Base-by-base conservation (phyloP, 805 yeast genomes). In the Candida coleopterorum region DNA sequence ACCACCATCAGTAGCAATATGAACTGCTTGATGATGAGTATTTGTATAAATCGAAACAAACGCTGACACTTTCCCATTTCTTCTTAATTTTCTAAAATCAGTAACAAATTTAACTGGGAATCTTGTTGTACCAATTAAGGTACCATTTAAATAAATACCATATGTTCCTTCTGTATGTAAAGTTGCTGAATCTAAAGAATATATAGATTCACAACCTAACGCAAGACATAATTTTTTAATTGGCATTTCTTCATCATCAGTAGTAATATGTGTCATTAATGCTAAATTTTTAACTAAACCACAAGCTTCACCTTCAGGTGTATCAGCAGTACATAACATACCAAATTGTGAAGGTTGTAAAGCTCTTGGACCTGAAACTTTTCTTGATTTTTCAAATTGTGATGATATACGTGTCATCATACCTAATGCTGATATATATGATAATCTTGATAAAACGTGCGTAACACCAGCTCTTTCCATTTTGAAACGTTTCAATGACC, bases 401-500 rank as follows among this genome's bases (percentile, higher is more conserved):
- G 97, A 90, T 6, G 97, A 86, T 37, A 93, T 93, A 68, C 98
- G 83, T 9, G 98, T 93, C 98, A 93, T 93, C 98, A 93, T 93
- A 52, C 98, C 98, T 42, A 93, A 67, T 0, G 98, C 98, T 7
- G 95, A 81, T 31, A 93, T 90, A 58, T 87, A 93, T 15, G 96
- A 85, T 40, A 93, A 66, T 54, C 98, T 76, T 41, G 95, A 83
- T 38, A 93, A 70, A 26, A 93, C 97, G 58, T 93, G 98, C 3
- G 98, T 93, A 35, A 93, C 98, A 65, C 98, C 98, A 0, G 98
- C 98, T 43, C 98, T 77, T 64, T 93, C 98, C 99, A 93, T 93
- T 81, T 89, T 90, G 72, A 93, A 93, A 68, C 99, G 84, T 64
- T 93, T 93, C 55, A 93, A 73, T 2, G 97, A 87, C 99, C 99